A percentile compares a stretch with the other conserved stretches of the same genome.
These are phyloP conservation scores for Protoeuglena noctilucae DNA, from an alignment of 139 green algal species.

Conservation along the genomic window DNA sequence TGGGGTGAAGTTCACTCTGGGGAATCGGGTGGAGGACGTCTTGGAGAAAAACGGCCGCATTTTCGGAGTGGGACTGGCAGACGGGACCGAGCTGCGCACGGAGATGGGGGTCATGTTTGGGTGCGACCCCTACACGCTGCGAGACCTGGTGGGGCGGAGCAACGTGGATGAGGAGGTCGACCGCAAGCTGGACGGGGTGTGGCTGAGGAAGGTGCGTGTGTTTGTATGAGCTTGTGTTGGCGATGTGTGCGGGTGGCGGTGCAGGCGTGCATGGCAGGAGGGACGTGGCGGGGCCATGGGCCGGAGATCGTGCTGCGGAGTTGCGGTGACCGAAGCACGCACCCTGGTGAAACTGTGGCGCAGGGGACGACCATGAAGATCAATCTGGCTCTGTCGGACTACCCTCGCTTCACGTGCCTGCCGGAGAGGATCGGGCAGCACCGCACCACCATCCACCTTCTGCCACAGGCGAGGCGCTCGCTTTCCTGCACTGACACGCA, in stretches of 20 bases:
- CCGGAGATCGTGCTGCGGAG: no score
- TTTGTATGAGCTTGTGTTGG: no score
- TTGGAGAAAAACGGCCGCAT: constrained; percentile 12
- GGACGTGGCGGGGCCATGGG: no score
- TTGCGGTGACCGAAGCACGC: no score
- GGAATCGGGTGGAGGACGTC: constrained; percentile 15
- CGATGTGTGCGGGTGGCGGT: no score
- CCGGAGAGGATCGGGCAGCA: constrained; percentile 23
- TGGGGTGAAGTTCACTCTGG: constrained; percentile 28
- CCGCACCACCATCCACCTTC: constrained; percentile 31
- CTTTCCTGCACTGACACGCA: no score
- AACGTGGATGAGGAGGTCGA: constrained; percentile 23
- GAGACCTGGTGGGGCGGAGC: constrained; percentile 7
- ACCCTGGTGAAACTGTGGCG: no score
- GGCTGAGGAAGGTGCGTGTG: no score
- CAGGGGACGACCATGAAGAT: no score
- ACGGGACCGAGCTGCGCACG: constrained; percentile 7
- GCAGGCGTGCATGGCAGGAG: no score
- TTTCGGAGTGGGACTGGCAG: constrained; percentile 5
- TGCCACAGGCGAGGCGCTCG: no score
- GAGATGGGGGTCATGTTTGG: constrained; percentile 22
- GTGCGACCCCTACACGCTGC: constrained; percentile 28
- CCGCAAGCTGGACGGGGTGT: constrained; percentile 17
- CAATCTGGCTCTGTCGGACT: constrained; percentile 28
- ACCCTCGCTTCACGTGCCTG: constrained; percentile 34